A percentile compares a stretch with the other conserved stretches of the same genome.
These are phyloP conservation scores for Begonia peltatifolia DNA, from an alignment of 306 rosid species.

Conservation along the genomic window DNA sequence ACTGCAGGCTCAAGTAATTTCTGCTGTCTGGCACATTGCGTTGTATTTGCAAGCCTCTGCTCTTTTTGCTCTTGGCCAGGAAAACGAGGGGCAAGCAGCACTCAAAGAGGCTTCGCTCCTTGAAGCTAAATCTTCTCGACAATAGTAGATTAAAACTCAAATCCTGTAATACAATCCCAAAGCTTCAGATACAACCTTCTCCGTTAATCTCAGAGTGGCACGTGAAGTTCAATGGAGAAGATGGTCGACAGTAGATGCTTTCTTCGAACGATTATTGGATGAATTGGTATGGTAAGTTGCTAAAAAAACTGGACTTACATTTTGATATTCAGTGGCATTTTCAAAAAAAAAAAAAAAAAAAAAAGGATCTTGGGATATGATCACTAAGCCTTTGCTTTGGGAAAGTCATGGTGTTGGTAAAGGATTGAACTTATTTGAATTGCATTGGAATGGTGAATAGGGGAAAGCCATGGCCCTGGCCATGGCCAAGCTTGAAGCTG, in stretches of 20 bases:
- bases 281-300: not conserved
- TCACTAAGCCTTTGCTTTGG: too few relatives aligned
- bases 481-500: not conserved
- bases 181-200: too few relatives aligned
- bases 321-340: too few relatives aligned
- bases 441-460: not conserved
- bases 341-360: too few relatives aligned
- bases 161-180: too few relatives aligned
- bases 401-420: not conserved
- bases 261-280: not conserved
- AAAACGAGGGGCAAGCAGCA: slow-evolving; percentile 62
- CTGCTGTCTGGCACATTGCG: slow-evolving; percentile 75
- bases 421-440: not conserved
- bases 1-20: slow-evolving; percentile 55
- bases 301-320: too few relatives aligned
- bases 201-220: too few relatives aligned
- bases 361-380: too few relatives aligned
- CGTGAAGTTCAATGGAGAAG: too few relatives aligned
- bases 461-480: not conserved
- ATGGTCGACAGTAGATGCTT: not conserved
- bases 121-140: slow-evolving; percentile 20
- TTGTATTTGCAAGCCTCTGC: slow-evolving; percentile 69
- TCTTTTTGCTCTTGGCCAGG: slow-evolving; percentile 48
- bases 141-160: not conserved
- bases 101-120: slow-evolving; percentile 64